Percentiles rank a stretch among this genome's conserved stretches.
phyloP scores from a whole-genome alignment of 306 rosid genomes.

The Rubus parviflorus region DNA sequence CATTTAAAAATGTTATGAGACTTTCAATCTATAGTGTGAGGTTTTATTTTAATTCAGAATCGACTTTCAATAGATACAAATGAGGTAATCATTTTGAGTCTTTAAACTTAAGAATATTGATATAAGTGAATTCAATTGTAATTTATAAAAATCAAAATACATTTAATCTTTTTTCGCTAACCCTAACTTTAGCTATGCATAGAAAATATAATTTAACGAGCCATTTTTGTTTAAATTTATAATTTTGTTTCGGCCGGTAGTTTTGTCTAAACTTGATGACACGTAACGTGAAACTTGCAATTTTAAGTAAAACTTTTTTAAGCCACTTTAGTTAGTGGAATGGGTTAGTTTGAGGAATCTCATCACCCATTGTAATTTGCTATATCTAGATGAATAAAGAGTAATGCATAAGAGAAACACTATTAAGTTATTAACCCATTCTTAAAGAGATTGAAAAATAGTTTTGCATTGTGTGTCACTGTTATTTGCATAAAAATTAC shows the following conservation, averaged over 20 bases:
- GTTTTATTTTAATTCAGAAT: no score
- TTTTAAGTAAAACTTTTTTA: not conserved
- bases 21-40: no score
- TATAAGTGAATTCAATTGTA: no score
- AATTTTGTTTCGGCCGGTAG: not conserved
- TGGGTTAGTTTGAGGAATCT: slow-evolving; percentile 1
- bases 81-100: no score
- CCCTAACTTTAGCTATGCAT: not conserved
- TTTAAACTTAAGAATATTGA: no score
- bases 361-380: not conserved
- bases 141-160: no score
- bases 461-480: not conserved
- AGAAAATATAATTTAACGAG: not conserved
- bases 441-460: not conserved
- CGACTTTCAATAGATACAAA: no score
- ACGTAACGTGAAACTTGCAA: no score
- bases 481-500: not conserved
- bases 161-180: no score
- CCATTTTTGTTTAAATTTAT: not conserved
- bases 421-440: not conserved
- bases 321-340: not conserved
- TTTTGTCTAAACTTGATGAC: not conserved
- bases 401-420: not conserved
- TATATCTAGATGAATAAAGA: not conserved
- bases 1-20: no score